These are phyloP conservation scores for Aspergillus hiratsukae DNA, from an alignment of 2,329 filamentous ascomycete species.

Conservation along the genomic window DNA sequence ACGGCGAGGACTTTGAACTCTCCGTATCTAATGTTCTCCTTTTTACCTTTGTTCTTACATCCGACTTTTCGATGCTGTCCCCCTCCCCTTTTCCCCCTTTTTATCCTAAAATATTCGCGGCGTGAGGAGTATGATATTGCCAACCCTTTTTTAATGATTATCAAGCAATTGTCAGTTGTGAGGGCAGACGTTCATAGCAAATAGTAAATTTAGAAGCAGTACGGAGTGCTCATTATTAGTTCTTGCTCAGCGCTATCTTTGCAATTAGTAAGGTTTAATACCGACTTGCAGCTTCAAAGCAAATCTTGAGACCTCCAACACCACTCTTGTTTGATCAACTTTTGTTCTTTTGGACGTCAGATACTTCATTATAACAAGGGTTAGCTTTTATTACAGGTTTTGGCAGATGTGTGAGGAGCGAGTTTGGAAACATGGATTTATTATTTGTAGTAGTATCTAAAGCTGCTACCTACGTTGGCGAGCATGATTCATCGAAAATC, in stretches of 20 bases:
- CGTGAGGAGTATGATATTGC: conserved; percentile 17
- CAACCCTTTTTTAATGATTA: conserved; percentile 7
- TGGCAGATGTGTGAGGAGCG: not conserved
- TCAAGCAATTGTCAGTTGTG: not conserved
- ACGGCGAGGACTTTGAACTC: not conserved
- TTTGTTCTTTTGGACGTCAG: not conserved
- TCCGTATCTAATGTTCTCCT: conserved; percentile 7
- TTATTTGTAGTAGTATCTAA: no score
- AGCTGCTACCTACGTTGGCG: no score
- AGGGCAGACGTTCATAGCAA: not conserved
- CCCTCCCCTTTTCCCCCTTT: conserved; percentile 14
- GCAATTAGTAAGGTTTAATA: not conserved
- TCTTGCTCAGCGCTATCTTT: not conserved
- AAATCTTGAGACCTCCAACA: not conserved
- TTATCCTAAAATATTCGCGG: conserved; percentile 17
- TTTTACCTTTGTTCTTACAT: conserved; percentile 4
- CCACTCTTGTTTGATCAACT: not conserved
- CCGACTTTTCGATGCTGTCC: not conserved
- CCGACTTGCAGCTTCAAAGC: no score
- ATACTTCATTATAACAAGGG: not conserved
- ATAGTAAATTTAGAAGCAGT: not conserved
- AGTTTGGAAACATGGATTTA: not conserved
- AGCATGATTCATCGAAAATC: not conserved
- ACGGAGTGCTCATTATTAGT: not conserved
- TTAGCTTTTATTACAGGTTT: not conserved